Evolutionary conservation across 2,329 filamentous ascomycete species (phyloP).

Genomic region (Gaeumannomyces sp.): DNA sequence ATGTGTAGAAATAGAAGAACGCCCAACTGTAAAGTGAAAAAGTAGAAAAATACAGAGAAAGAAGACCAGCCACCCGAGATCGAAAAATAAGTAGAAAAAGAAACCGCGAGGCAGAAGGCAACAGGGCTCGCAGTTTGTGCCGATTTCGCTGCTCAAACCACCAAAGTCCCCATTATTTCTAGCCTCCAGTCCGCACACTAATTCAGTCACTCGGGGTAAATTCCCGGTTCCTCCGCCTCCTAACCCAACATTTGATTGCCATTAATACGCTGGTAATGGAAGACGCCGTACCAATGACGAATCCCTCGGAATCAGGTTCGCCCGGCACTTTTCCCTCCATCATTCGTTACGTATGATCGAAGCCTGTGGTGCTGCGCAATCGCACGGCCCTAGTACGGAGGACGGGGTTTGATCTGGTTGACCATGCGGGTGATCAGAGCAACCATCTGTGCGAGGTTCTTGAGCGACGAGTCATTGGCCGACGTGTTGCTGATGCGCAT

Average conservation of each 20-base stretch:
- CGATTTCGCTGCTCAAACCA: not conserved
- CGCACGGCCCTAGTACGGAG: constrained; percentile 4
- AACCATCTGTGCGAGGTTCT: constrained; percentile 40
- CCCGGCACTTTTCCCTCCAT: not conserved
- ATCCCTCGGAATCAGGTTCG: not conserved
- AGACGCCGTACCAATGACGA: not conserved
- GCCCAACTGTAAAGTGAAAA: not conserved
- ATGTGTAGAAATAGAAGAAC: not conserved
- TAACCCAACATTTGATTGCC: not conserved
- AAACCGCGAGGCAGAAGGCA: not conserved
- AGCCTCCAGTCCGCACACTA: not conserved
- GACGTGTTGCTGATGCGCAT: constrained; percentile 41
- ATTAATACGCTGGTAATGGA: not conserved
- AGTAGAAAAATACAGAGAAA: not conserved
- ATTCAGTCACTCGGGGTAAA: not conserved
- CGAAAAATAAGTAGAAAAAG: not conserved
- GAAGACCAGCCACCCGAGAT: not conserved
- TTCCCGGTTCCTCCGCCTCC: not conserved
- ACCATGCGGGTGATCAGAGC: constrained; percentile 26
- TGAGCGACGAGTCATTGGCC: constrained; percentile 41
- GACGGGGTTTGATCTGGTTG: constrained; percentile 15
- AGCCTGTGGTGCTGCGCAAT: too few species aligned
- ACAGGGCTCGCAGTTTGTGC: not conserved
- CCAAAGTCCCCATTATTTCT: not conserved
- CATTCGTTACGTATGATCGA: not conserved